These are phyloP conservation scores for Podila horticola DNA, from an alignment of 192 early-diverging fungal genomes.

Conservation along the genomic window DNA sequence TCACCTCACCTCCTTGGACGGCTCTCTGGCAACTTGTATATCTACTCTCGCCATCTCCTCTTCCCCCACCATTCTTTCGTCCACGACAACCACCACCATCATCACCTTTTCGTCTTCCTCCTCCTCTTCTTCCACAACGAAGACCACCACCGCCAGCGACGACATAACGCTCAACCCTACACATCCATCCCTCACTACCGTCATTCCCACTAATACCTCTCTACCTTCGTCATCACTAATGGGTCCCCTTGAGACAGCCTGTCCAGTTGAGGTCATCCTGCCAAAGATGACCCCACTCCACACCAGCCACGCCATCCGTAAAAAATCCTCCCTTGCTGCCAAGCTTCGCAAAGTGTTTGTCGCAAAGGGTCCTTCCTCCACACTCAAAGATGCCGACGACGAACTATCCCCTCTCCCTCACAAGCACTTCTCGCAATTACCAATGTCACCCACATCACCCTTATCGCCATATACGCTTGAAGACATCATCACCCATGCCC, in stretches of 20 bases:
- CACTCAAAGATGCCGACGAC: too few species aligned
- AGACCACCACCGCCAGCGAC: constrained; percentile 7
- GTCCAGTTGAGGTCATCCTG: background rate
- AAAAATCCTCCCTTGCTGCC: constrained; percentile 26
- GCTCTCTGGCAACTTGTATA: too few species aligned
- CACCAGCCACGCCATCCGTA: constrained; percentile 1
- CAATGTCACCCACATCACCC: background rate
- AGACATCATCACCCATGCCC: background rate
- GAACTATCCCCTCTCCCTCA: background rate
- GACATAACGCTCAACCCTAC: background rate
- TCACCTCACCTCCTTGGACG: too few species aligned
- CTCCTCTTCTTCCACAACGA: background rate
- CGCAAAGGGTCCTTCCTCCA: background rate
- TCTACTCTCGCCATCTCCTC: background rate
- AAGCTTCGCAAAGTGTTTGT: constrained; percentile 42
- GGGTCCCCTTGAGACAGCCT: background rate
- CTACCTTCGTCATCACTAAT: background rate
- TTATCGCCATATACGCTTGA: background rate
- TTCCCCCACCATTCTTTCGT: background rate
- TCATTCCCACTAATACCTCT: background rate
- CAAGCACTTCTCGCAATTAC: background rate
- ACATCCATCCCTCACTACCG: background rate
- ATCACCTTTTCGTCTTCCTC: background rate
- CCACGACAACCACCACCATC: constrained; percentile 12
- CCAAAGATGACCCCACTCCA: background rate